Evolutionary conservation across 176 grass and related monocot species (phyloP).

Genomic region (Hordeum vulgare): MorexV3_pseudomolecules_assembly NC_058522.1:569950653-569951152

Average conservation of each 20-base stretch:
- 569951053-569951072: too few relatives aligned
- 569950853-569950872: conserved; percentile 10
- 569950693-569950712: not conserved
- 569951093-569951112: conserved; percentile 13
- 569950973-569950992: not conserved
- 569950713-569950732: not conserved
- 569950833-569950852: conserved; percentile 31
- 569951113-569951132: not conserved
- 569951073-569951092: conserved; percentile 2
- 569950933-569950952: not conserved
- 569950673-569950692: not conserved
- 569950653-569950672: not conserved
- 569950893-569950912: not conserved
- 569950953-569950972: not conserved
- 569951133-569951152: not conserved
- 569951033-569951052: conserved; percentile 15
- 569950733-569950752: not conserved
- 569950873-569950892: not conserved
- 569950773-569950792: not conserved
- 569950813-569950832: conserved; percentile 15
- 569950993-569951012: conserved; percentile 4
- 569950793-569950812: conserved; percentile 26
- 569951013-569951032: conserved; percentile 36
- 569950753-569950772: not conserved
- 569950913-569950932: not conserved